Evolutionary conservation across 768 basidiomycete species (phyloP).

Genomic region (Tulasnella sp.): DNA sequence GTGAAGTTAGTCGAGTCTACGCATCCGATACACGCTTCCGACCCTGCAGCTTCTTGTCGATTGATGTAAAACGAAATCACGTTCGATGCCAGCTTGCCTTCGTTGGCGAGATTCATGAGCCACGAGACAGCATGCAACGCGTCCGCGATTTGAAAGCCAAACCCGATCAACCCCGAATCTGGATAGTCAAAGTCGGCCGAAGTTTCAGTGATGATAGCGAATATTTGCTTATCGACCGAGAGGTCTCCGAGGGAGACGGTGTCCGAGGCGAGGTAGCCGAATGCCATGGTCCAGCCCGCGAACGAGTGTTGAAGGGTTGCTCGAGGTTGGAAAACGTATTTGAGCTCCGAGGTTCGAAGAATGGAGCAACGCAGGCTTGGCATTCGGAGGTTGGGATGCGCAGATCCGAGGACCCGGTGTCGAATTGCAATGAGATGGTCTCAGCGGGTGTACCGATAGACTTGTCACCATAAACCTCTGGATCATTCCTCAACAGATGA

Average conservation of each 20-base stretch:
- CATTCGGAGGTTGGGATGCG: neutral
- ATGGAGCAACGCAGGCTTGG: neutral
- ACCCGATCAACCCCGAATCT: neutral
- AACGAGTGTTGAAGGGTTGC: neutral
- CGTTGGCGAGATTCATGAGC: too few species aligned
- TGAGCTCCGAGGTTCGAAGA: neutral
- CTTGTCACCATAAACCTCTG: neutral
- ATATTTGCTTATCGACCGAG: neutral
- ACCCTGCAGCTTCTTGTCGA: neutral
- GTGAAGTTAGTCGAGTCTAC: neutral
- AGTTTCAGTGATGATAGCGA: neutral
- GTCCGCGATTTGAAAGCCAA: neutral
- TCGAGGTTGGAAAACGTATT: neutral
- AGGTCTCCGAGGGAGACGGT: neutral
- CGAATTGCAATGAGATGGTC: neutral
- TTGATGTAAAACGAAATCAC: neutral
- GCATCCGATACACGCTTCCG: conserved; percentile 21
- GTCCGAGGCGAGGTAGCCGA: neutral
- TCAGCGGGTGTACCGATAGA: neutral
- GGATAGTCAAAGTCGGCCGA: neutral
- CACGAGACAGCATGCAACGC: too few species aligned
- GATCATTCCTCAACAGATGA: neutral
- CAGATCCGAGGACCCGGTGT: neutral
- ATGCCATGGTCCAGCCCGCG: neutral
- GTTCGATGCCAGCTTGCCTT: too few species aligned